Evolutionary conservation across 2,329 filamentous ascomycete species (phyloP).

Genomic region (Cordyceps cateniannulata): DNA sequence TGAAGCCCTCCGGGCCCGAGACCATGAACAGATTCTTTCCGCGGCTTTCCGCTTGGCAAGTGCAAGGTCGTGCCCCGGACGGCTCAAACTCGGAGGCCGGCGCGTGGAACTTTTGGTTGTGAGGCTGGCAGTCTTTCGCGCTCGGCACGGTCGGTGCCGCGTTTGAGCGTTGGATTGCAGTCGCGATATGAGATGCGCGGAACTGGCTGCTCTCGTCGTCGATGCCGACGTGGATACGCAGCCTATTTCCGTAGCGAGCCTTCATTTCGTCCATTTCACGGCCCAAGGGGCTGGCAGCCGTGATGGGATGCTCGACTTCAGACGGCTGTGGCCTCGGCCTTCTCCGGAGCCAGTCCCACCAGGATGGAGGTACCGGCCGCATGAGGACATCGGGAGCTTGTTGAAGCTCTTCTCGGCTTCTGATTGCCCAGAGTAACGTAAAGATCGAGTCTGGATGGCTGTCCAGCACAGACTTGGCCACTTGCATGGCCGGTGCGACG

Average conservation of each 20-base stretch:
- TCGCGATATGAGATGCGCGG: conserved; percentile 40
- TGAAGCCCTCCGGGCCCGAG: conserved; percentile 86
- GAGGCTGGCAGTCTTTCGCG: conserved; percentile 6
- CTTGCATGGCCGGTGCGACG: conserved; percentile 82
- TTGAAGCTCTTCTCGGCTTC: conserved; percentile 48
- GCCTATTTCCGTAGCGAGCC: conserved; percentile 42
- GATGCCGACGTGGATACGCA: conserved; percentile 69
- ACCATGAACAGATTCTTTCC: conserved; percentile 68
- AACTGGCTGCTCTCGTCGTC: conserved; percentile 73
- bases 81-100: conserved; percentile 12
- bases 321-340: conserved; percentile 9
- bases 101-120: conserved; percentile 10
- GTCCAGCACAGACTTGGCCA: conserved; percentile 56
- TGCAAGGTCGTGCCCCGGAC: conserved; percentile 13
- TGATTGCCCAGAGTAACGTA: conserved; percentile 76
- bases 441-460: conserved; percentile 35
- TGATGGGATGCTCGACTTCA: conserved; percentile 18
- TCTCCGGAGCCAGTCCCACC: conserved; percentile 20
- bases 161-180: conserved; percentile 19
- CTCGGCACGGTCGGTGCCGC: not conserved
- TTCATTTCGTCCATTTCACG: conserved; percentile 59
- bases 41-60: not conserved
- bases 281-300: conserved; percentile 44
- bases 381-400: conserved; percentile 1
- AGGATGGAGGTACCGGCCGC: conserved; percentile 15